Evolutionary conservation across 495 filamentous ascomycete genomes (phyloP).

Genomic region (Neurospora hispaniola): DNA sequence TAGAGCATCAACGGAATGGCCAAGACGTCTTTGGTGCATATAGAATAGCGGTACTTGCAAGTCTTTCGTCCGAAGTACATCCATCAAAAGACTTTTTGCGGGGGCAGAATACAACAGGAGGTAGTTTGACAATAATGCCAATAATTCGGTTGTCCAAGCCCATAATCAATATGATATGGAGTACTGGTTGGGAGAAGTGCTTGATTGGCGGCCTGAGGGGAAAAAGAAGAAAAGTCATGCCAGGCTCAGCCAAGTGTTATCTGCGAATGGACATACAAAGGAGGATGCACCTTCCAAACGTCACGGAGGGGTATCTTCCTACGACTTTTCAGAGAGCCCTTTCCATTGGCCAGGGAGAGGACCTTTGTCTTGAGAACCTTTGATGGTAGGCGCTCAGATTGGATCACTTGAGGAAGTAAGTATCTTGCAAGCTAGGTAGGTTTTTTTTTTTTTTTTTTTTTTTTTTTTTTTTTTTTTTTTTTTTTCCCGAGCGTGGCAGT

Average conservation of each 20-base stretch:
- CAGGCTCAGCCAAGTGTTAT: background rate
- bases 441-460: too few species aligned
- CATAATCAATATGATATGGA: background rate
- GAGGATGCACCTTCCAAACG: background rate
- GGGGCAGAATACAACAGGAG: background rate
- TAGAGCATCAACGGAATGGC: background rate
- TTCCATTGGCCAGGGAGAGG: background rate
- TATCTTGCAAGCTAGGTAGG: background rate
- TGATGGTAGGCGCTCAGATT: background rate
- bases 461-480: too few species aligned
- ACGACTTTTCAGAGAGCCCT: background rate
- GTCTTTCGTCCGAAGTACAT: background rate
- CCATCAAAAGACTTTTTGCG: background rate
- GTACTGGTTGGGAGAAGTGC: background rate
- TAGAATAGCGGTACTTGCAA: background rate
- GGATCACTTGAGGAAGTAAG: background rate
- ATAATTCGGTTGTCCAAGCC: too few species aligned
- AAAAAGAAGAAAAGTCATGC: background rate
- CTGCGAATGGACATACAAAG: background rate
- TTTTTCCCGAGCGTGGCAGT: too few species aligned
- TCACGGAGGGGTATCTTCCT: background rate
- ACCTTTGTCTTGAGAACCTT: background rate
- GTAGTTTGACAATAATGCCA: background rate
- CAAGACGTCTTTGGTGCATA: background rate
- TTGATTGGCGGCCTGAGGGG: background rate